These are phyloP conservation scores for Teunomyces stri DNA, from an alignment of 805 yeast genomes.

Conservation along the genomic window DNA sequence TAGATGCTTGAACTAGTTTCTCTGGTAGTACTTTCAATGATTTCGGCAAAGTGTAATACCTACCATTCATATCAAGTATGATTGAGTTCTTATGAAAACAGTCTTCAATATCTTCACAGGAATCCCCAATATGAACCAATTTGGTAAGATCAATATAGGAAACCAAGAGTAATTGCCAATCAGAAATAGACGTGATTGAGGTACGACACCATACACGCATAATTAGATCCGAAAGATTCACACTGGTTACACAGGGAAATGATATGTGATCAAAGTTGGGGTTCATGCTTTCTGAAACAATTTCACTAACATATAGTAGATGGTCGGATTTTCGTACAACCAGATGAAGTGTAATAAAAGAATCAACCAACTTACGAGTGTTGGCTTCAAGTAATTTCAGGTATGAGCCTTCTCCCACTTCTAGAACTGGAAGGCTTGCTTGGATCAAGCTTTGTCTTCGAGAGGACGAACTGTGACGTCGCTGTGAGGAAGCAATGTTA, in stretches of 20 bases:
- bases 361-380: slow-evolving; percentile 17
- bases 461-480: slow-evolving; percentile 4
- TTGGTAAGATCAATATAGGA: slow-evolving; percentile 17
- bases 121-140: slow-evolving; percentile 11
- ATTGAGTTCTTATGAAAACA: slow-evolving; percentile 19
- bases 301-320: slow-evolving; percentile 34
- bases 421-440: not conserved
- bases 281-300: slow-evolving; percentile 15
- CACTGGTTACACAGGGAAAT: slow-evolving; percentile 19
- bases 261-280: slow-evolving; percentile 28
- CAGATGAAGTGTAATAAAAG: slow-evolving; percentile 27
- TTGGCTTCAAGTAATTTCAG: slow-evolving; percentile 14
- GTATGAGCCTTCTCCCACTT: slow-evolving; percentile 1
- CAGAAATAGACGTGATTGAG: not conserved
- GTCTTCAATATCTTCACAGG: slow-evolving; percentile 11
- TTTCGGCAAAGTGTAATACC: slow-evolving; percentile 18
- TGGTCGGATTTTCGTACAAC: slow-evolving; percentile 9
- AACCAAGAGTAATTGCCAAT: slow-evolving; percentile 21
- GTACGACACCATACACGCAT: slow-evolving; percentile 20
- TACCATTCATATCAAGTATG: slow-evolving; percentile 17
- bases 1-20: not conserved
- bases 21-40: slow-evolving; percentile 6
- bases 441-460: slow-evolving; percentile 2
- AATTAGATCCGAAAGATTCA: slow-evolving; percentile 9
- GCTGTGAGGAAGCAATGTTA: not conserved